Evolutionary conservation across 2,329 filamentous ascomycete species (phyloP), one percentile per base, ranked within the genome.

Genomic region (Bertia moriformis): DNA sequence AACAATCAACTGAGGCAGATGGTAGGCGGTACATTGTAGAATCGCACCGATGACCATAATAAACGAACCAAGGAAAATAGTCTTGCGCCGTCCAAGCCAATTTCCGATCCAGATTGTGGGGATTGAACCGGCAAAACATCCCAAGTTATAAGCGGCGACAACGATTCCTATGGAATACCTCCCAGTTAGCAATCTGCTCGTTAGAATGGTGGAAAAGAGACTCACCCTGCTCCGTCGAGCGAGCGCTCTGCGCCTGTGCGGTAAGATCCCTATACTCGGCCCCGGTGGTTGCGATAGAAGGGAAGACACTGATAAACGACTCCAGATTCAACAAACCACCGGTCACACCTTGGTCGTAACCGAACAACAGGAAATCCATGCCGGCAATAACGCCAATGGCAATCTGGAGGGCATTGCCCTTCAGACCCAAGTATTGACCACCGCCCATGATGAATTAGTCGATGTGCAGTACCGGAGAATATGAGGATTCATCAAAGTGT

Each of bases 321-420:
- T 67, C 59, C 49, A 88, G 68, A 3, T 80, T 84, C 41, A 89
- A 62, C 45, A 89, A 74, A 41, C 78, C 78, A 36, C 78, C 82
- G 67, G 83, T 86, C 7, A 85, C 78, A 51, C 81, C 77, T 57
- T 83, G 78, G 54, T 85, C 81, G 32, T 35, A 35, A 38, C 57
- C 56, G 33, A 59, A 59, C 1, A 61, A 50, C 43, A 59, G 39
- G 42, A 59, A 59, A 43, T 63, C 61, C 42, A 61, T 51, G 32
- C 61, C 61, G 20, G 62, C 62, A 42, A 64, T 56, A 13, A 62
- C 40, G 19, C 59, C 58, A 45, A 65, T 61, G 37, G 60, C 60
- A 19, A 62, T 46, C 41, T 62, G 58, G 24, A 65, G 53, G 38
- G 48, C 50, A 37, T 50, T 49, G 52, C 62, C 62, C 43, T 51